phyloP scores from a whole-genome alignment of 768 basidiomycete genomes.

The Auriscalpium orientale region DNA sequence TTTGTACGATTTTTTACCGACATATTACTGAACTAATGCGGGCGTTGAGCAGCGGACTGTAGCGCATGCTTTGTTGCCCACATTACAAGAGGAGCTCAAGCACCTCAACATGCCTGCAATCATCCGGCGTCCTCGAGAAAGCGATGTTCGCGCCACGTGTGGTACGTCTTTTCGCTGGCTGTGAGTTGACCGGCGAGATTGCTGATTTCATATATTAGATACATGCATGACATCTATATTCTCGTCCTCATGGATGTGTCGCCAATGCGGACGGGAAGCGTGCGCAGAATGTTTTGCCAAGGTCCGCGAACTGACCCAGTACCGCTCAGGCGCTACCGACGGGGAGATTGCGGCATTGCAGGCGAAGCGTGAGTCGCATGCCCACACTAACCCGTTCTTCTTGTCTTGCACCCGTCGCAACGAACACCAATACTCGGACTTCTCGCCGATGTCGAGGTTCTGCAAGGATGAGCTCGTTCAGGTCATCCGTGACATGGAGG shows the following conservation, averaged over 20 bases:
- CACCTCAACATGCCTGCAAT: constrained; percentile 52
- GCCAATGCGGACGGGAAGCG: constrained; percentile 83
- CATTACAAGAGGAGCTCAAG: constrained; percentile 52
- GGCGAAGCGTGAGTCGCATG: constrained; percentile 49
- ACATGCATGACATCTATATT: constrained; percentile 93
- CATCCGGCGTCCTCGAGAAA: constrained; percentile 68
- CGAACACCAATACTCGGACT: constrained; percentile 60
- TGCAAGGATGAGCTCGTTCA: constrained; percentile 51
- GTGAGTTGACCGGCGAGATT: not conserved
- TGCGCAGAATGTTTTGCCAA: constrained; percentile 78
- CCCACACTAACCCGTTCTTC: constrained; percentile 66
- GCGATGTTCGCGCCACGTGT: constrained; percentile 78
- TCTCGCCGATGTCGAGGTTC: constrained; percentile 79
- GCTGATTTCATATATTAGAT: constrained; percentile 42
- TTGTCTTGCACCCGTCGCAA: constrained; percentile 62
- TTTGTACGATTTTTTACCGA: constrained; percentile 20
- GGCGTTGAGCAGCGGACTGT: constrained; percentile 45
- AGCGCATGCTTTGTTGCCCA: constrained; percentile 60
- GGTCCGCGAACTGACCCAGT: constrained; percentile 55
- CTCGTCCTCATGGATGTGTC: constrained; percentile 84
- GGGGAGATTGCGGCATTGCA: constrained; percentile 43
- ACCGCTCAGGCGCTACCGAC: constrained; percentile 38
- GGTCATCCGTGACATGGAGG: constrained; percentile 65
- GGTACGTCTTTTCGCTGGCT: constrained; percentile 34
- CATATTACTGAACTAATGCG: not conserved